phyloP scores from a whole-genome alignment of 2,329 filamentous ascomycete genomes.

The Rhynchosporium graminicola region DNA sequence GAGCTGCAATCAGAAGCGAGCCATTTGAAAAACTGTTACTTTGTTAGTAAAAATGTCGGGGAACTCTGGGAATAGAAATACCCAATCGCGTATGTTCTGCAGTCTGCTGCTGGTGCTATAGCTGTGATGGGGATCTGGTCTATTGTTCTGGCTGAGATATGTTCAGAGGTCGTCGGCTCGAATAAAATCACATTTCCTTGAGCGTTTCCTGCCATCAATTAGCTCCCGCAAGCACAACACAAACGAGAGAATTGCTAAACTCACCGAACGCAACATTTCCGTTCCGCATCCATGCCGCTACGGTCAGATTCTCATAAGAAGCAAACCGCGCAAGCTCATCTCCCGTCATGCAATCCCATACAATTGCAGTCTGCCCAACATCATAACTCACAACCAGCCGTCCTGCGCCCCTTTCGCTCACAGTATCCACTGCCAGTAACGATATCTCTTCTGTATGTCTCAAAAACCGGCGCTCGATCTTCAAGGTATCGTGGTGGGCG shows the following conservation, averaged over 20 bases:
- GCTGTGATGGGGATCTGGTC: constrained; percentile 93
- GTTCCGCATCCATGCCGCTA: constrained; percentile 94
- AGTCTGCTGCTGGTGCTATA: constrained; percentile 84
- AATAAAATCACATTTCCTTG: constrained; percentile 94
- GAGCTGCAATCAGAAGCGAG: constrained; percentile 82
- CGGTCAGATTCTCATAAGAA: constrained; percentile 82
- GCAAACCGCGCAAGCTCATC: constrained; percentile 89
- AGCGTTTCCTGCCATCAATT: constrained; percentile 67
- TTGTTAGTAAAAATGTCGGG: constrained; percentile 24
- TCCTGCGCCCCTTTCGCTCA: constrained; percentile 82
- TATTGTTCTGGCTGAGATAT: constrained; percentile 87
- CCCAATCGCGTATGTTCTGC: constrained; percentile 95
- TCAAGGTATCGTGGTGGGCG: constrained; percentile 88
- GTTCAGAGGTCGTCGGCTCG: constrained; percentile 88
- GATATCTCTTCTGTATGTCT: constrained; percentile 81
- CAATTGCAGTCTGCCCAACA: constrained; percentile 84
- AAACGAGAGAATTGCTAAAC: constrained; percentile 37
- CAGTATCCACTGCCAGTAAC: constrained; percentile 85
- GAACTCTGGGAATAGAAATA: constrained; percentile 44
- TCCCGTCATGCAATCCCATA: constrained; percentile 94
- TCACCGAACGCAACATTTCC: constrained; percentile 95
- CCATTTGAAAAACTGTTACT: constrained; percentile 82
- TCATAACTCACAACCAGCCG: constrained; percentile 92
- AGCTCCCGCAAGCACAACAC: constrained; percentile 18
- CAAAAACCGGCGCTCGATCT: constrained; percentile 83